Conservation (phyloP, 1,284 basidiomycete genomes). For the Fomes fomentarius region DNA sequence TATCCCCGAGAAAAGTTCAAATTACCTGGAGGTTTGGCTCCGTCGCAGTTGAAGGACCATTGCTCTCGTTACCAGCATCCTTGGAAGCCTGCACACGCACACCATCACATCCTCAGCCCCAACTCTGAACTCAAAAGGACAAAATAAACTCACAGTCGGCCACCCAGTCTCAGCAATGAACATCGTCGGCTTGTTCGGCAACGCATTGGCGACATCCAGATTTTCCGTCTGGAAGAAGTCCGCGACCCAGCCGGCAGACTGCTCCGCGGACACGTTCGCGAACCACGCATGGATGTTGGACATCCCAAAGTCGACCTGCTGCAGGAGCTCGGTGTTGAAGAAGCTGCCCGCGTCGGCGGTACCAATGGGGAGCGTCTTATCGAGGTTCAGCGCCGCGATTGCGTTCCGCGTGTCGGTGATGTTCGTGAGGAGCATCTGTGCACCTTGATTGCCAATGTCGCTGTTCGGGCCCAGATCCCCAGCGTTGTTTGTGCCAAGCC, state of each 20-base stretch:
- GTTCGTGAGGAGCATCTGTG: slow-evolving; percentile 58
- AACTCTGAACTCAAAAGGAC: not conserved
- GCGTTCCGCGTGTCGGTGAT: slow-evolving; percentile 67
- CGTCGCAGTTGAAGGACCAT: slow-evolving; percentile 72
- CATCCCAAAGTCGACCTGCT: slow-evolving; percentile 75
- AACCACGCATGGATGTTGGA: slow-evolving; percentile 89
- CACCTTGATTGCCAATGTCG: slow-evolving; percentile 57
- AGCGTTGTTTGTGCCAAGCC: slow-evolving; percentile 49
- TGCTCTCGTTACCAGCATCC: slow-evolving; percentile 54
- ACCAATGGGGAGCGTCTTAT: slow-evolving; percentile 73
- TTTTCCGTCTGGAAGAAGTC: slow-evolving; percentile 63
- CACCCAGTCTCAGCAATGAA: slow-evolving; percentile 95
- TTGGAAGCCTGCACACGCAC: slow-evolving; percentile 53
- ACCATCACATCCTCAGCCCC: not conserved
- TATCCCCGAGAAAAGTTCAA: too few relatives aligned
- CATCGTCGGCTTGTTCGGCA: slow-evolving; percentile 73
- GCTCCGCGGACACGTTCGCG: slow-evolving; percentile 68
- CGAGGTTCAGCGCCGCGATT: slow-evolving; percentile 55
- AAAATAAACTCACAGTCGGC: slow-evolving; percentile 68
- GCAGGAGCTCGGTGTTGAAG: slow-evolving; percentile 76
- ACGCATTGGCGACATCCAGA: slow-evolving; percentile 48
- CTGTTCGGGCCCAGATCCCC: slow-evolving; percentile 55
- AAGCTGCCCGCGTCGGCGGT: slow-evolving; percentile 90
- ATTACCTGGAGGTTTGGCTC: slow-evolving; percentile 59
- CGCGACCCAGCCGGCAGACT: slow-evolving; percentile 72